These are phyloP conservation scores for Kodamaea fukazawae DNA, from an alignment of 805 yeast genomes.

Conservation along the genomic window DNA sequence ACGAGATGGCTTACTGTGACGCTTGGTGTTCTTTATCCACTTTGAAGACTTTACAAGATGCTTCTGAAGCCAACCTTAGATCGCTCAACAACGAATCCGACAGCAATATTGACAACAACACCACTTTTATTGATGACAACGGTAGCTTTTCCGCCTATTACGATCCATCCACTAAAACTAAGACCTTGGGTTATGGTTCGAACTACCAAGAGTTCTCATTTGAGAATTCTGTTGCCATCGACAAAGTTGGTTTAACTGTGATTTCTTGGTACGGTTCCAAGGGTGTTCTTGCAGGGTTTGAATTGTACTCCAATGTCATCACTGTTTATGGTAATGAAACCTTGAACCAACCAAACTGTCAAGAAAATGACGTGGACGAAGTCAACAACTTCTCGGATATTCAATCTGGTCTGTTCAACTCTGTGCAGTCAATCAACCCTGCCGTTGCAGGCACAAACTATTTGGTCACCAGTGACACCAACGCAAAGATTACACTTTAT, in stretches of 20 bases:
- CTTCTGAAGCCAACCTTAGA: slow-evolving; percentile 19
- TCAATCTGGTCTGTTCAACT: slow-evolving; percentile 28
- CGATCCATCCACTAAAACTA: slow-evolving; percentile 32
- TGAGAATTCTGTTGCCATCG: slow-evolving; percentile 61
- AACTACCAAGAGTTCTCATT: slow-evolving; percentile 82
- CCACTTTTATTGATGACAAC: slow-evolving; percentile 31
- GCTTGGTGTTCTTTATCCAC: slow-evolving; percentile 80
- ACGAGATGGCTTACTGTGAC: slow-evolving; percentile 64
- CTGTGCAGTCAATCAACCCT: slow-evolving; percentile 20
- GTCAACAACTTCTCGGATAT: slow-evolving; percentile 25
- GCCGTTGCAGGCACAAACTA: slow-evolving; percentile 30
- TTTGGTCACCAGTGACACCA: slow-evolving; percentile 27
- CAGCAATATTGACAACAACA: slow-evolving; percentile 27
- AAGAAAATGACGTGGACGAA: slow-evolving; percentile 22
- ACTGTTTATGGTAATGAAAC: slow-evolving; percentile 72
- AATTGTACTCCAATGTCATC: slow-evolving; percentile 60
- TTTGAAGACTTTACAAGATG: slow-evolving; percentile 30
- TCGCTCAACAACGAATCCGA: slow-evolving; percentile 15
- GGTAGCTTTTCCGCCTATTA: slow-evolving; percentile 37
- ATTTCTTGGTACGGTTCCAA: slow-evolving; percentile 64
- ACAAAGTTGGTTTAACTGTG: slow-evolving; percentile 60
- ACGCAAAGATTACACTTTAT: slow-evolving; percentile 44
- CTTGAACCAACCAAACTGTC: slow-evolving; percentile 65
- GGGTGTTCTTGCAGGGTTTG: slow-evolving; percentile 71
- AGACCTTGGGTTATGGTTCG: slow-evolving; percentile 41